Base-by-base conservation (phyloP, 192 early-diverging fungal genomes). In the Phycomyces nitens region DNA sequence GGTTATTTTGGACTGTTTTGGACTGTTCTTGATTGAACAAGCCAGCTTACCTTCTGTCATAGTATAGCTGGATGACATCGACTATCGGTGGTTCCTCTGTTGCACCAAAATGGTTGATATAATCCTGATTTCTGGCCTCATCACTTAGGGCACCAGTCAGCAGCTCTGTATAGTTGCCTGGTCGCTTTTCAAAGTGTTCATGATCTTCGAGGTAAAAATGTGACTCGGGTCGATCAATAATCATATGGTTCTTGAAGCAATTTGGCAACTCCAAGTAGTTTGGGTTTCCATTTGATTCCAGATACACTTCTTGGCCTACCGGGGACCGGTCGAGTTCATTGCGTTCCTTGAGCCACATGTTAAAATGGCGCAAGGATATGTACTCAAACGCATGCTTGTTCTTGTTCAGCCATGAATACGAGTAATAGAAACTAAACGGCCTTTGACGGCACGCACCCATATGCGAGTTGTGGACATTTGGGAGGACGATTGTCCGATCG, bases 371-470 rank as follows among this genome's bases (percentile, higher is more conserved):
- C 64, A 75, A 29, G 3, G 68, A 66, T 42, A 75, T 75, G 27
- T 75, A 75, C 10, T 54, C 62, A 40, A 75, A 75, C 2, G 23
- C 42, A 1, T 67, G 26, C 10, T 53, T 53, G 24, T 75, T 75
- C 15, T 56, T 52, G 7, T 75, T 56, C 29, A 75, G 40, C 73
- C 73, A 75, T 10, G 29, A 43, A 18, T 60, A n/a, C 20, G 57
- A 58, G 18, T 78, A 78, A 44, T 78, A 78, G 40, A 65, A 78
- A 27, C 57, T 47, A 54, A 78, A 75, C 11, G 76, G 49, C 14
- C 60, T 52, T 10, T 43, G 53, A 40, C 61, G 51, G 57, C 76
- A 78, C 0, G 69, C 65, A 6, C 69, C 69, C 12, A 78, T 58
- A 61, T 71, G 76, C 21, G 73, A 75, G 27, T 53, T 52, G 29